phyloP scores from a whole-genome alignment of 352 stramenopile genomes.

The Phytophthora sp. region DNA sequence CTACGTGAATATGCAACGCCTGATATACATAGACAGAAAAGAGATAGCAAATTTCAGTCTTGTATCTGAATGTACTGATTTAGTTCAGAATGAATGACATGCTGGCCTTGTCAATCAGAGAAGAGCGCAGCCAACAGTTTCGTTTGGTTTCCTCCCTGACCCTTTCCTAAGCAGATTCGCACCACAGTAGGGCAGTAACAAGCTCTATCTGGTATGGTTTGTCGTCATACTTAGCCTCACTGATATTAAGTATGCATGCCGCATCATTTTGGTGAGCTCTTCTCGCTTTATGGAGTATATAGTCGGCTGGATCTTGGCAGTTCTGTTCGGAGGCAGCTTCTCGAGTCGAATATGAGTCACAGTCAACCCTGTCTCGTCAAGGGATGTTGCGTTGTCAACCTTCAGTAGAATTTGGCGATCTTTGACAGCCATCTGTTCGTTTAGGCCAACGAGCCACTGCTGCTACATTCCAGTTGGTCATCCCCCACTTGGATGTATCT shows the following conservation, averaged over 20 bases:
- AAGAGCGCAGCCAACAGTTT: background rate
- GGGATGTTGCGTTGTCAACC: too few relatives aligned
- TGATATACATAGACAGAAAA: too few relatives aligned
- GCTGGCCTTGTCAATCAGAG: too few relatives aligned
- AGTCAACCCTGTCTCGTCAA: background rate
- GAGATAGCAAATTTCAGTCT: too few relatives aligned
- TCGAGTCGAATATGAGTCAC: background rate
- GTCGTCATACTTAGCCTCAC: background rate
- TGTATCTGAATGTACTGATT: too few relatives aligned
- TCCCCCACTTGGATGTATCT: background rate
- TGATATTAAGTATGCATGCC: background rate
- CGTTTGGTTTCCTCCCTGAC: background rate
- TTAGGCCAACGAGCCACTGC: background rate
- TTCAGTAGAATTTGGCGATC: too few relatives aligned
- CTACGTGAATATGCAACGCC: too few relatives aligned
- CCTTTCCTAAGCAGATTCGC: background rate
- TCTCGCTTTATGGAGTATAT: background rate
- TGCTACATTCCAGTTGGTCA: background rate
- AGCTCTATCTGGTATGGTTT: background rate
- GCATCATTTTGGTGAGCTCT: too few relatives aligned
- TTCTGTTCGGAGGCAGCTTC: background rate
- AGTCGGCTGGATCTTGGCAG: background rate
- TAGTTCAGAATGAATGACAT: too few relatives aligned
- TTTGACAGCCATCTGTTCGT: too few relatives aligned
- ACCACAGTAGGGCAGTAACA: background rate